phyloP scores from a whole-genome alignment of 345 rosid genomes.

The Geranium brycei region DNA sequence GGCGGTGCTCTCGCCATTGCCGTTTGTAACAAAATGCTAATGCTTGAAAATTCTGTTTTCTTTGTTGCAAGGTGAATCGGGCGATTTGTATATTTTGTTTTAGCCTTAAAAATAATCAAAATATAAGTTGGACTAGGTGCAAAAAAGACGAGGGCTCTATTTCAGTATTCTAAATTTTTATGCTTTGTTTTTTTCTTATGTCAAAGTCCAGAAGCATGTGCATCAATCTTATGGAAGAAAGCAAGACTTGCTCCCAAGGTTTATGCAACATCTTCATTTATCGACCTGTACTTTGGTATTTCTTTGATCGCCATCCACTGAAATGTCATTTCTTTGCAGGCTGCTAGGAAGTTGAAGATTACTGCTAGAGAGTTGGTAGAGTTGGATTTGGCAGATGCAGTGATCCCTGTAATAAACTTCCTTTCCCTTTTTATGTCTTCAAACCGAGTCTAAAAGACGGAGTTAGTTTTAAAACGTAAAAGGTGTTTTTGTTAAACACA shows the following conservation, averaged over 20 bases:
- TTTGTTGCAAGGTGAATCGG: slow-evolving; percentile 81
- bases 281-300: slow-evolving; percentile 6
- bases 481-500: too few species aligned
- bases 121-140: not conserved
- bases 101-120: not conserved
- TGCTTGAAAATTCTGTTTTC: slow-evolving; percentile 95
- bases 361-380: slow-evolving; percentile 61
- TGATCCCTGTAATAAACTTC: slow-evolving; percentile 53
- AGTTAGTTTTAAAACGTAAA: too few species aligned
- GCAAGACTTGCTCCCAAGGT: slow-evolving; percentile 94
- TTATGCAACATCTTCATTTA: slow-evolving; percentile 8
- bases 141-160: not conserved
- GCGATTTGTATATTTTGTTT: not conserved
- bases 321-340: slow-evolving; percentile 36
- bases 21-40: slow-evolving; percentile 79
- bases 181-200: slow-evolving; percentile 12
- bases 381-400: slow-evolving; percentile 72
- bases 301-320: slow-evolving; percentile 7
- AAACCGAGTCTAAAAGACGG: too few species aligned
- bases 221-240: slow-evolving; percentile 86
- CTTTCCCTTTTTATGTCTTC: not conserved
- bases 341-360: slow-evolving; percentile 84
- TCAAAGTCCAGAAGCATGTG: slow-evolving; percentile 93
- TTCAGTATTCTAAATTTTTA: not conserved
- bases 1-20: slow-evolving; percentile 99